Conservation (phyloP, 2,329 filamentous ascomycete species). For the Colletotrichum sidae region DNA sequence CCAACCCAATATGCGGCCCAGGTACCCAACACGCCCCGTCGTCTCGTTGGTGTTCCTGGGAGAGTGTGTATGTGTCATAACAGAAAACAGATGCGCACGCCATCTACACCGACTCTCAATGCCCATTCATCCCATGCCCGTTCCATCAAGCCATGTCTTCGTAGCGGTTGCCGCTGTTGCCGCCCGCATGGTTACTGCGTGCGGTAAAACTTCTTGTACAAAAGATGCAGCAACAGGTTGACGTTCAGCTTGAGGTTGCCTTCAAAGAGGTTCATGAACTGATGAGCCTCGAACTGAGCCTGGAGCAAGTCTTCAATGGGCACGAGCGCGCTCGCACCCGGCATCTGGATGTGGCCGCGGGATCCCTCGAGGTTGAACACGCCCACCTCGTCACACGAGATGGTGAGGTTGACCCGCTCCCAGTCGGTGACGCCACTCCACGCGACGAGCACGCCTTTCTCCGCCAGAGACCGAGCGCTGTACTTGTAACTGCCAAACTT, state of each 20-base stretch:
- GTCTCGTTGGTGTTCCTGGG: slow-evolving; percentile 20
- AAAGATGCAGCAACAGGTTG: slow-evolving; percentile 93
- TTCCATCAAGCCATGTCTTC: slow-evolving; percentile 34
- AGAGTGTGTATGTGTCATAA: not conserved
- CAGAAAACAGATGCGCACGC: slow-evolving; percentile 28
- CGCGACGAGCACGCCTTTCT: slow-evolving; percentile 94
- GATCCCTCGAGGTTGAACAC: slow-evolving; percentile 93
- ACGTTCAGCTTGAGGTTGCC: slow-evolving; percentile 89
- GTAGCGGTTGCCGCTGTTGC: slow-evolving; percentile 7
- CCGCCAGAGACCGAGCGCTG: slow-evolving; percentile 85
- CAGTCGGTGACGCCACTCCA: slow-evolving; percentile 90
- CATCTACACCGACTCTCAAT: slow-evolving; percentile 18
- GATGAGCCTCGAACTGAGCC: slow-evolving; percentile 96
- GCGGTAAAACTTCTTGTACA: slow-evolving; percentile 99
- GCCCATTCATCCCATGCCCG: slow-evolving; percentile 20
- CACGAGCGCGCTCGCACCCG: slow-evolving; percentile 88
- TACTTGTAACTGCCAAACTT: slow-evolving; percentile 99
- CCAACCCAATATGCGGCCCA: slow-evolving; percentile 31
- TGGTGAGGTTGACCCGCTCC: slow-evolving; percentile 93
- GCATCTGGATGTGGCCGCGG: slow-evolving; percentile 93
- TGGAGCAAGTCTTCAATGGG: slow-evolving; percentile 94
- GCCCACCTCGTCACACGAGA: slow-evolving; percentile 93
- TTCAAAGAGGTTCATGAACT: slow-evolving; percentile 96
- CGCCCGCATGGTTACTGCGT: slow-evolving; percentile 62
- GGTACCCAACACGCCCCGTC: slow-evolving; percentile 17